Conservation (phyloP, 2,329 filamentous ascomycete genomes). For the Furcasterigmium sp. region DNA sequence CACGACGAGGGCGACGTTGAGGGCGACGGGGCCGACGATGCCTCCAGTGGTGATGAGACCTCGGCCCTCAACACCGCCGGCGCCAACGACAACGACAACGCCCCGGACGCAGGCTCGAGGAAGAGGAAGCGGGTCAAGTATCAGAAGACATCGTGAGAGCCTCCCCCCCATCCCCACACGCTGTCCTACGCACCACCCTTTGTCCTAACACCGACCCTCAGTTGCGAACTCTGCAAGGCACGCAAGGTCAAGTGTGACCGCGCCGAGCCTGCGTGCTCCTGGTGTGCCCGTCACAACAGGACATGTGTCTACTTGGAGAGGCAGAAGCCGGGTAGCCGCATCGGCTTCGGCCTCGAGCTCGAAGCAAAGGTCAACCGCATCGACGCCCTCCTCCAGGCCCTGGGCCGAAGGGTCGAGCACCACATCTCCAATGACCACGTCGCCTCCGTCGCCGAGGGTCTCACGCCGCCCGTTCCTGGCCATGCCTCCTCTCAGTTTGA, state of each 20-base stretch:
- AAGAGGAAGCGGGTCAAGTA: slow-evolving; percentile 35
- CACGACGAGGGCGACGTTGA: slow-evolving; percentile 23
- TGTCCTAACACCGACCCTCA: slow-evolving; percentile 9
- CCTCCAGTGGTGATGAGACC: slow-evolving; percentile 29
- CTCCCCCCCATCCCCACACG: background rate
- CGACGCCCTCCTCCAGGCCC: slow-evolving; percentile 35
- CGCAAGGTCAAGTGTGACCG: slow-evolving; percentile 45
- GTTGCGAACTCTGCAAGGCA: slow-evolving; percentile 39
- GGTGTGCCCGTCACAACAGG: slow-evolving; percentile 64
- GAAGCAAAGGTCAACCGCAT: slow-evolving; percentile 50
- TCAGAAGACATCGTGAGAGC: slow-evolving; percentile 37
- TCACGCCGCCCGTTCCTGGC: slow-evolving; percentile 27
- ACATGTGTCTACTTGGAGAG: slow-evolving; percentile 64
- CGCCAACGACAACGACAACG: slow-evolving; percentile 10
- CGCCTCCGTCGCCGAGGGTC: slow-evolving; percentile 12
- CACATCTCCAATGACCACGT: slow-evolving; percentile 30
- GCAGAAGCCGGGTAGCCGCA: slow-evolving; percentile 62
- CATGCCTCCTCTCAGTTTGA: slow-evolving; percentile 27
- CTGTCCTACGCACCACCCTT: background rate
- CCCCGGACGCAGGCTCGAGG: slow-evolving; percentile 19
- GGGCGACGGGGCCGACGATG: slow-evolving; percentile 3
- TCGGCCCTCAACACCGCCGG: slow-evolving; percentile 4
- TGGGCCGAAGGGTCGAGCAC: slow-evolving; percentile 36
- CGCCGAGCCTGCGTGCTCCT: slow-evolving; percentile 58
- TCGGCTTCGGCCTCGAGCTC: slow-evolving; percentile 58